phyloP scores from a whole-genome alignment of 345 rosid species.

The Corymbia maculata region DNA sequence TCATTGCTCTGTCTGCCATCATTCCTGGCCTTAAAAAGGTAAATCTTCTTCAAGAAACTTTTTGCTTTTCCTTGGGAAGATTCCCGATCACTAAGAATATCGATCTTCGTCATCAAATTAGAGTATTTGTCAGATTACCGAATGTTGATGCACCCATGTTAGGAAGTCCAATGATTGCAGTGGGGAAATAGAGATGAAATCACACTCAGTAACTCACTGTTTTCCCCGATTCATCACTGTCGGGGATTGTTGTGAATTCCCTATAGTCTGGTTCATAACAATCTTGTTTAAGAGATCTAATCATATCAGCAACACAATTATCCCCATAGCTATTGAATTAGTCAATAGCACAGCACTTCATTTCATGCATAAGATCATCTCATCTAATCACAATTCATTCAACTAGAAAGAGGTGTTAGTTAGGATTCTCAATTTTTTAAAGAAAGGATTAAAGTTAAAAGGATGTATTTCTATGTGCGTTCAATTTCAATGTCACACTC shows the following conservation, averaged over 20 bases:
- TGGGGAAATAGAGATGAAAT: no score
- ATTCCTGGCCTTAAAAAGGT: constrained; percentile 80
- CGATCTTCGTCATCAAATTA: neutral
- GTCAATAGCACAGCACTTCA: neutral
- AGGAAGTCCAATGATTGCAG: neutral
- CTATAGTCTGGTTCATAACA: neutral
- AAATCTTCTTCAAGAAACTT: no score
- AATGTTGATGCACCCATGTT: neutral
- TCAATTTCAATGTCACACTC: neutral
- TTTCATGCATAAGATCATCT: neutral
- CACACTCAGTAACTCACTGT: neutral
- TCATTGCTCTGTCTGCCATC: constrained; percentile 62
- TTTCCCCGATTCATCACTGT: neutral
- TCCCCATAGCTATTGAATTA: neutral
- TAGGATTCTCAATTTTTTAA: neutral
- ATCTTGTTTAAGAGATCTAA: neutral
- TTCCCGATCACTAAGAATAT: neutral
- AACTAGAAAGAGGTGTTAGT: neutral
- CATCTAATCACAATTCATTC: neutral
- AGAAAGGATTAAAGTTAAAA: neutral
- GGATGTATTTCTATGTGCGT: neutral
- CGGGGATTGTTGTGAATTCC: neutral
- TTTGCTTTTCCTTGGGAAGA: neutral
- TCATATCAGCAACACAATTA: neutral
- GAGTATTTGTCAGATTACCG: neutral